phyloP scores from a whole-genome alignment of 129 eudicot genomes.

The Helichrysum umbraculigerum region DNA sequence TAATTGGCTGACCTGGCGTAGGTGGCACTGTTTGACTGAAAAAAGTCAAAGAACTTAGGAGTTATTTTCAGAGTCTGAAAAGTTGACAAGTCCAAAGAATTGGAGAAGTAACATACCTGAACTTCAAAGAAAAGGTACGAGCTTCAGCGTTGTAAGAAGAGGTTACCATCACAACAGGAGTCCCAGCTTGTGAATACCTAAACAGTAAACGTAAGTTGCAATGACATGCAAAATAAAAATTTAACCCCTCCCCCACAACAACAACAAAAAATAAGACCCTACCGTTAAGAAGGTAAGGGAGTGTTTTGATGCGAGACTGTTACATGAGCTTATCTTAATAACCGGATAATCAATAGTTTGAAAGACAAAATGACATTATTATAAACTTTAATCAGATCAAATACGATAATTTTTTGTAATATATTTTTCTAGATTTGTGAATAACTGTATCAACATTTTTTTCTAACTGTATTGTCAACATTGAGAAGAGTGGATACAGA shows the following conservation, averaged over 20 bases:
- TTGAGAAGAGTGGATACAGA: neutral
- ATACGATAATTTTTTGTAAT: too few relatives aligned
- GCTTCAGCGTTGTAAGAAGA: constrained; percentile 74
- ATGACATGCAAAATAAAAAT: constrained; percentile 16
- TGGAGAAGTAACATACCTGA: constrained; percentile 48
- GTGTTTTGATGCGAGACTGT: neutral
- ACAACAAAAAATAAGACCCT: neutral
- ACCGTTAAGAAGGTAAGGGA: neutral
- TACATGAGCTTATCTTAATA: too few relatives aligned
- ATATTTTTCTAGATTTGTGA: neutral
- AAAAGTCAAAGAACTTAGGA: neutral
- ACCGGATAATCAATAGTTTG: neutral
- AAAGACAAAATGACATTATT: neutral
- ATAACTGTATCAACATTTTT: too few relatives aligned
- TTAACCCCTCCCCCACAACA: neutral
- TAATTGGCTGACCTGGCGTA: constrained; percentile 85
- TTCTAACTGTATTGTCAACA: neutral
- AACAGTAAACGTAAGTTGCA: neutral
- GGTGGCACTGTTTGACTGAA: constrained; percentile 89
- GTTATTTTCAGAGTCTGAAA: neutral
- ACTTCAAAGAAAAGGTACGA: constrained; percentile 69
- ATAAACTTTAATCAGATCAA: too few relatives aligned
- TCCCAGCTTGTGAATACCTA: constrained; percentile 99
- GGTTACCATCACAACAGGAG: constrained; percentile 72
- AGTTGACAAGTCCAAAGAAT: neutral